Percentiles rank a stretch among this genome's conserved stretches.
phyloP scores from a whole-genome alignment of 2,329 filamentous ascomycete species.

The Verticillium nubilum region DNA sequence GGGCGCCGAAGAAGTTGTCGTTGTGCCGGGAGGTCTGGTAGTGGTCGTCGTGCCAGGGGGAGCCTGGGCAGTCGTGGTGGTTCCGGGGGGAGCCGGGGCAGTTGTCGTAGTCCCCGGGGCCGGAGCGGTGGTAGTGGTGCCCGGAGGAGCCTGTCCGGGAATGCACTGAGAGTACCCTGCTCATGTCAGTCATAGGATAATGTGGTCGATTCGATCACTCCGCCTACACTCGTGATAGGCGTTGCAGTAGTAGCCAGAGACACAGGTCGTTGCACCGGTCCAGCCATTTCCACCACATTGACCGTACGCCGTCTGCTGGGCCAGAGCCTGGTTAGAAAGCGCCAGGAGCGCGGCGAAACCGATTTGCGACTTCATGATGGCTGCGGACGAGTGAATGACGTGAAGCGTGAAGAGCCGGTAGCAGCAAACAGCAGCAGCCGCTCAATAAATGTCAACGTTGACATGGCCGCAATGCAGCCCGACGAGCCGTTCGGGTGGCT shows the following conservation, averaged over 20 bases:
- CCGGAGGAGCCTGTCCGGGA: not conserved
- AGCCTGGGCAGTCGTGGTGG: not conserved
- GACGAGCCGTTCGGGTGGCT: not conserved
- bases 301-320: constrained; percentile 7
- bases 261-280: constrained; percentile 8
- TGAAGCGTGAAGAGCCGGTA: not conserved
- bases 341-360: constrained; percentile 2
- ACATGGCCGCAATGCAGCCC: not conserved
- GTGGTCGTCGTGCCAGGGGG: constrained; percentile 1
- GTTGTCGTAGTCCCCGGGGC: not conserved
- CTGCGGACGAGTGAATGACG: not conserved
- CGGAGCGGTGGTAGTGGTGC: not conserved
- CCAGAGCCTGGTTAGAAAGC: constrained; percentile 1
- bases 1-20: not conserved
- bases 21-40: not conserved
- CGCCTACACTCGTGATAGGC: constrained; percentile 6
- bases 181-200: not conserved
- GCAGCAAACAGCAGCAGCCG: not conserved
- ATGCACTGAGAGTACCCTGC: constrained; percentile 11
- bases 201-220: not conserved
- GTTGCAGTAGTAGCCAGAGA: constrained; percentile 7
- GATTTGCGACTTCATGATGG: not conserved
- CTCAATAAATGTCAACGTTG: not conserved
- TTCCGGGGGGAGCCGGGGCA: not conserved
- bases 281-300: constrained; percentile 9